Base-by-base conservation (phyloP, 2,329 filamentous ascomycete genomes). In the Rhinocladiella mackenziei region DNA sequence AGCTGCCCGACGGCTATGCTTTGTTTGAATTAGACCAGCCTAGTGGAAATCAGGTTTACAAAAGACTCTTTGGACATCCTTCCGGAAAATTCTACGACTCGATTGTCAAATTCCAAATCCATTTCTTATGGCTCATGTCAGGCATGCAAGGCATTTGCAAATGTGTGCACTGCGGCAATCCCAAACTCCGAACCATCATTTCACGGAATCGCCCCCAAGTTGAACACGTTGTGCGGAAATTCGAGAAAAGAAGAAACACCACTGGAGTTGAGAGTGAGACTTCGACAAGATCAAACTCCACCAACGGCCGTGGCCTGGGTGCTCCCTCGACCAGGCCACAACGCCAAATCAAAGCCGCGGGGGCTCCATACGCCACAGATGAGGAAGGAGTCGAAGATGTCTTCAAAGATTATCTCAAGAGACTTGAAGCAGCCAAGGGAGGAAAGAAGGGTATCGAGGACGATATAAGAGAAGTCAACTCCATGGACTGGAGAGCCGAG, bases 1-100 rank as follows among this genome's bases (percentile, higher is more conserved):
- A 59, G 11, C 60, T 82, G 1, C 79, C 79, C 2, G 58, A 67
- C 3, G 76, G 77, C 2, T 83, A 78, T 56, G 63, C 61, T 0
- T 56, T 79, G 0, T 75, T 71, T 54, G 68, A 77, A 35, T 68
- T 71, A 18, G 62, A 68, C 1, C 68, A 77, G n/a, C 56, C 56
- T 2, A 65, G 55, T 2, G 61, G 40, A 48, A 54, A 50, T 14
- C 59, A 76, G 58, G 55, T 70, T 6, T 78, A 81, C 57, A 69
- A 71, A 37, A 79, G 75, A 43, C 61, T 81, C 0, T 81, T 68
- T 43, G 79, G 79, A 0, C 77, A 82, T 57, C 76, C 75, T 0
- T 60, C 62, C 5, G 69, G 70, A 5, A 63, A 64, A 35, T 63
- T 60, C 11, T 81, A 75, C 43, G 70, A 77, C 33, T 81, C 78